Conservation (phyloP, 169 alveolate genomes). For the Amoebophrya sp. region DNA sequence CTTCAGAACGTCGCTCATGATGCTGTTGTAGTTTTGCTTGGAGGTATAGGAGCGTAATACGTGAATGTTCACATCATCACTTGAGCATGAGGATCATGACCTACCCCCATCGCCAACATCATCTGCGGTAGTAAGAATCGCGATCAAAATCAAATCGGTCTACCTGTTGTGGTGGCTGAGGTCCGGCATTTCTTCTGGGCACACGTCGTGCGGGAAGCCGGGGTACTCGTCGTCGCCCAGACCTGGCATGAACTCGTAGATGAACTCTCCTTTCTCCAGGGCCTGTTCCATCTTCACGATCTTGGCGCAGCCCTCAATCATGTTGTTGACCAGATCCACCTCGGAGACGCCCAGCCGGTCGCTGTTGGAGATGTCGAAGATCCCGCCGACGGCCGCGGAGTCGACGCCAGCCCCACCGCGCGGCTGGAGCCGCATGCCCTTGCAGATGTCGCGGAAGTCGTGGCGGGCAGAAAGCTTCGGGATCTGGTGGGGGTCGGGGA, state of each 20-base stretch:
- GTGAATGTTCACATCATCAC: too few species aligned
- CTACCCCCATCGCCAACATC: too few species aligned
- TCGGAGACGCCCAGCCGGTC: constrained; percentile 25
- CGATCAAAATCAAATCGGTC: too few species aligned
- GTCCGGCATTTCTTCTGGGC: constrained; percentile 19
- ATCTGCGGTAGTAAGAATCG: too few species aligned
- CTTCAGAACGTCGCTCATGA: constrained; percentile 14
- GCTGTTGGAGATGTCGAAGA: constrained; percentile 23
- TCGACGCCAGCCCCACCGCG: constrained; percentile 28
- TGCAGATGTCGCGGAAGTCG: constrained; percentile 20
- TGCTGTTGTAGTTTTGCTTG: too few species aligned
- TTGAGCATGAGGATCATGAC: too few species aligned
- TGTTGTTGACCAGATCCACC: constrained; percentile 27
- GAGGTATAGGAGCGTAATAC: too few species aligned
- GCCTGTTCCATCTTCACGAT: constrained; percentile 18
- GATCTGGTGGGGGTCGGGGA: too few species aligned
- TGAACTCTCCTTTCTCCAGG: background rate
- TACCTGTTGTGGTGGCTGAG: constrained; percentile 3
- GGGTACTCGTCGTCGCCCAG: constrained; percentile 24
- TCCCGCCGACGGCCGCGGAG: constrained; percentile 20
- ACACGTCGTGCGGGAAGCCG: constrained; percentile 20
- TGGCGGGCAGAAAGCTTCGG: constrained; percentile 10
- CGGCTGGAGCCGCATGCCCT: constrained; percentile 15
- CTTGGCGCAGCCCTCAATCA: constrained; percentile 20
- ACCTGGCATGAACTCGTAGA: constrained; percentile 16